A percentile compares a stretch with the other conserved stretches of the same genome.
Conservation (phyloP, 306 rosid species). For the apple (Malus domestica) region ASM211411v1 NC_041789.1:18907501-18908000, state of each 20-base stretch:
- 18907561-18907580: constrained; percentile 74
- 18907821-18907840: background rate
- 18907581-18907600: constrained; percentile 74
- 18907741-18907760: background rate
- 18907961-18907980: background rate
- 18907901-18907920: background rate
- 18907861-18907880: background rate
- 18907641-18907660: constrained; percentile 71
- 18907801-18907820: background rate
- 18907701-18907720: constrained; percentile 17
- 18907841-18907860: background rate
- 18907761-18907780: background rate
- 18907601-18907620: constrained; percentile 76
- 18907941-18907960: background rate
- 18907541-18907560: constrained; percentile 56
- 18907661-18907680: constrained; percentile 70
- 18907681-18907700: constrained; percentile 83
- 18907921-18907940: background rate
- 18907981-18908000: background rate
- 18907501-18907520: constrained; percentile 68
- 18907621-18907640: constrained; percentile 75
- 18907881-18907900: background rate
- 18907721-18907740: constrained; percentile 3
- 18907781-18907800: background rate
- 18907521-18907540: constrained; percentile 69